Conservation (phyloP, 306 rosid genomes). For the Trifolium pratense region DNA sequence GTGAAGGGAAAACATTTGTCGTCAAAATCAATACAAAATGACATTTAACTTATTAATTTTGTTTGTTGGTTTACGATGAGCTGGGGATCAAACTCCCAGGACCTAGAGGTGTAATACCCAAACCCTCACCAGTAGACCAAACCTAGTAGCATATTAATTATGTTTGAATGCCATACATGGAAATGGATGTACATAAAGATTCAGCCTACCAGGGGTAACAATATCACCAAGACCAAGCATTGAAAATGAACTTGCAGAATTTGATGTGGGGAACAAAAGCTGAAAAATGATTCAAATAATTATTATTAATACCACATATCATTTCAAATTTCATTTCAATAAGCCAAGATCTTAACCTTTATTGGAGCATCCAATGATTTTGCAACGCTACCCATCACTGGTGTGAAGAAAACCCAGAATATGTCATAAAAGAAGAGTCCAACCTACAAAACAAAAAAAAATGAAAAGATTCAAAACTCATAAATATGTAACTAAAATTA, state of each 20-base stretch:
- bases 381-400: conserved; percentile 99
- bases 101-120: no score
- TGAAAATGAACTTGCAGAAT: conserved; percentile 83
- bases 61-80: no score
- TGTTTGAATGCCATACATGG: neutral
- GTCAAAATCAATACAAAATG: conserved; percentile 4
- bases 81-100: no score
- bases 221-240: conserved; percentile 99
- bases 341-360: conserved; percentile 59
- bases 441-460: conserved; percentile 51
- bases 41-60: no score
- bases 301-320: conserved; percentile 29
- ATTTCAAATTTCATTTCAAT: conserved; percentile 28
- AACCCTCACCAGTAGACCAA: no score
- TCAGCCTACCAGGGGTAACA: conserved; percentile 88
- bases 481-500: neutral
- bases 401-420: conserved; percentile 99
- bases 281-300: conserved; percentile 46
- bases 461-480: no score
- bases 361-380: conserved; percentile 93
- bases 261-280: conserved; percentile 94
- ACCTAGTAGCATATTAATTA: no score
- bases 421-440: conserved; percentile 88
- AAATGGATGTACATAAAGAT: conserved; percentile 13
- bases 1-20: conserved; percentile 23